Base-by-base conservation (phyloP, 305 asterid genomes). In the Euphrasia arctica region DNA sequence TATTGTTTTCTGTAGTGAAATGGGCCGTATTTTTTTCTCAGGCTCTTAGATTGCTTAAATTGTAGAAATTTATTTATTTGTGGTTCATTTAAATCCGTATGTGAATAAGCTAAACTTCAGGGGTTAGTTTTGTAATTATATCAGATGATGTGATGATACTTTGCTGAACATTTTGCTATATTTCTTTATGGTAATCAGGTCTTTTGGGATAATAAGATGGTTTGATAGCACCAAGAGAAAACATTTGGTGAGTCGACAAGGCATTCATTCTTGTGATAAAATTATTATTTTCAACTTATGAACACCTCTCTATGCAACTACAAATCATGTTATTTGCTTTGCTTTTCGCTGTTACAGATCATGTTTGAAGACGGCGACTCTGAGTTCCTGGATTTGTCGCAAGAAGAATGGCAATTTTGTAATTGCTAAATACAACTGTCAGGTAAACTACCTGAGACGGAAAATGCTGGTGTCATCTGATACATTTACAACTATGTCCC, bases 301-400 rank as follows among this genome's bases (percentile, higher is more conserved):
- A 12, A 42, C 5, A 10, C 22, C 64, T 43, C 57, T 15, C 3
- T 56, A 28, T 28, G 31, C 41, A 34, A 34, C 41, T 5, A 34
- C 58, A 49, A 11, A 9, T 64, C 48, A 47, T 47, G n/a, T 47
- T 12, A 43, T 43, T 27, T 54, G 43, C 65, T 6, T 32, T 60
- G 34, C 4, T 31, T 10, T 34, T 67, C 60, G 47, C 73, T 34
- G 41, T 58, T 56, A 31, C 91, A 88, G 97, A 78, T 93, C 75
- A 78, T 90, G 92, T 93, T 86, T 74, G 99, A 86, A 73, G 95
- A 87, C 45, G 97, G 99, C 67, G 70, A 65, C 50, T 63, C 79
- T 2, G 91, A 90, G 62, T 72, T 80, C 56, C 69, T 86, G 60
- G 94, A 93, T 80, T 71, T 93, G 80, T 83, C 97, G 48, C 79